Base-by-base conservation (phyloP, 805 yeast species). In the Yarrowia bubula region DNA sequence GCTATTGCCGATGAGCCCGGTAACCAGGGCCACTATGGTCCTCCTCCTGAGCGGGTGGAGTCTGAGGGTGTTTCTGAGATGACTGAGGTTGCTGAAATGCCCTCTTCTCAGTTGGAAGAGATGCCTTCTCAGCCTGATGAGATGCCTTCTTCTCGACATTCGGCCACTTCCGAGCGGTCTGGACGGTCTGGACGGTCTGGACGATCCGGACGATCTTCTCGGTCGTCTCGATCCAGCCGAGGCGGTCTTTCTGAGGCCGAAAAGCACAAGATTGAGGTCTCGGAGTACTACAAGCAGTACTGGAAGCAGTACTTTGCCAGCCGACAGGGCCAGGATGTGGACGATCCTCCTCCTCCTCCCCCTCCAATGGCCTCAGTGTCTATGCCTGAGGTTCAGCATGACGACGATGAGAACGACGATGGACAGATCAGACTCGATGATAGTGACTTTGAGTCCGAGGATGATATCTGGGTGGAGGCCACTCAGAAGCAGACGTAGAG, bases 251-350 rank as follows among this genome's bases (percentile, higher is more conserved):
- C 61, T 10, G 61, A 55, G 9, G 47, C 47, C 31, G 61, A 55
- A 17, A 55, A 55, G 15, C 47, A 55, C 61, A 55, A 55, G 61
- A 41, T 55, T 8, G 47, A 39, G 31, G 61, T 55, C 31, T 55
- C 61, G 32, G 61, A 55, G 47, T 55, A 55, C 61, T 55, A 55
- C 61, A 55, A 55, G 61, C 61, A 55, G 42, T 55, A 55, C 61
- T 55, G 61, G 61, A 55, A 39, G 47, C 38, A 55, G 61, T 55
- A 55, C 38, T 55, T 55, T 55, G 46, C 61, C 31, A 55, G 31
- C 31, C 7, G 28, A 28, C 46, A 28, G 32, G 61, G 42, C 17
- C 35, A 41, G 17, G 17, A 22, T 13, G 31, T 13, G 15, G 47
- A 39, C 47, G 31, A 18, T 17, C 15, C 55, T 48, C 55, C 55